Base-by-base conservation (phyloP, 1,139 yeast genomes). In the Yamadazyma songkhlaensis region DNA sequence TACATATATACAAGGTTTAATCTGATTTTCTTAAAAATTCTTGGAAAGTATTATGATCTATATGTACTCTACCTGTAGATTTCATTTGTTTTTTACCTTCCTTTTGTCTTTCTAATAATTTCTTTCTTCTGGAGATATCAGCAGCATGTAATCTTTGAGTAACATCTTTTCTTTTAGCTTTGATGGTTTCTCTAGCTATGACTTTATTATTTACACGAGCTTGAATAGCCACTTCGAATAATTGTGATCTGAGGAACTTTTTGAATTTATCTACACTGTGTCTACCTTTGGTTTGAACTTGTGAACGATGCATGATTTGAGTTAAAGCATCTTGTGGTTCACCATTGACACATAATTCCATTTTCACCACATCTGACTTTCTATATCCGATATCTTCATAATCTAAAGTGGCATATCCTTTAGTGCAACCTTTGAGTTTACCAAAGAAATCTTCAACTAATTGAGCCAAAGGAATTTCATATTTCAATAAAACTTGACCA, bases 391-490 rank as follows among this genome's bases (percentile, higher is more conserved):
- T 81, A 55, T 92, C 97, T 52, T 92, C 97, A 54, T 92, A 92
- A 60, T 92, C 98, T 40, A 92, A 67, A 0, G 96, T 84, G 0
- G 96, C 98, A 59, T 87, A 92, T 0, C 98, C 98, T 51, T 82
- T 79, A 0, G 97, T 88, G 3, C 81, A 74, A 1, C 97, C 94
- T 58, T 92, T 92, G 40, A 92, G 68, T 55, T 86, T 87, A 1
- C 97, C 97, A 58, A 92, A 89, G 56, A 92, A 90, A 60, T 92
- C 96, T 54, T 92, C 97, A 3, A 92, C 96, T 32, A 92, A 64
- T 52, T 89, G 95, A 0, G 95, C 85, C 43, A 92, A 69, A 2
- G 98, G 98, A 7, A 92, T 62, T 39, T 81, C 77, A 59, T 88
- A 92, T 50, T 81, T 83, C 49, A 90, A 62, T 42, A 89, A 62